Percentiles rank a stretch among this genome's conserved stretches.
phyloP scores from a whole-genome alignment of 2,329 filamentous ascomycete genomes.

The Colletotrichum falcatum region DNA sequence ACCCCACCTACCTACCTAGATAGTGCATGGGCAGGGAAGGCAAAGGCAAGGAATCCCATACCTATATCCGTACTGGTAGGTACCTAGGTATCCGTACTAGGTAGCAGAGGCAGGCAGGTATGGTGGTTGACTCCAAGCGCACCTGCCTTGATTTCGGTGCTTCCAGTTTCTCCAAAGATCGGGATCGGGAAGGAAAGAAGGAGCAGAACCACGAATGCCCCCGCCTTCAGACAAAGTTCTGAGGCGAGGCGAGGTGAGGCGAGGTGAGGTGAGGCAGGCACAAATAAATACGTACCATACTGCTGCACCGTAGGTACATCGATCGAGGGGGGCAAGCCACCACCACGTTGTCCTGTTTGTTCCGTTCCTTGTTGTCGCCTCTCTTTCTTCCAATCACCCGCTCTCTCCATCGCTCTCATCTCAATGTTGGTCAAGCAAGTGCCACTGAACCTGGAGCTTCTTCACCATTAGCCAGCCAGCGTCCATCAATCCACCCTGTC shows the following conservation, averaged over 20 bases:
- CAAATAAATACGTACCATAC: background rate
- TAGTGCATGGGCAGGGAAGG: too few species aligned
- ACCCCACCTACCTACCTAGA: too few species aligned
- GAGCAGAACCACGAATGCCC: background rate
- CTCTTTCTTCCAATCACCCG: slow-evolving; percentile 1
- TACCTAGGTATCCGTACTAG: too few species aligned
- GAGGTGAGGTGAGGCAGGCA: background rate
- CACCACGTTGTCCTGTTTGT: slow-evolving; percentile 24
- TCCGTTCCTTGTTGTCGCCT: slow-evolving; percentile 1
- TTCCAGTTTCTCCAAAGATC: background rate
- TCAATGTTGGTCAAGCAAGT: slow-evolving; percentile 24
- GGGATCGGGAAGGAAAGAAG: background rate
- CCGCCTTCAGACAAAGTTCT: background rate
- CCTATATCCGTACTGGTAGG: too few species aligned
- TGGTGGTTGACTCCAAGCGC: too few species aligned
- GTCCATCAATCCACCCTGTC: background rate
- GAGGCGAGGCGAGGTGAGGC: background rate
- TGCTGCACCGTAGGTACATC: too few species aligned
- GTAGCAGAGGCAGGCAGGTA: background rate
- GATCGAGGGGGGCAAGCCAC: slow-evolving; percentile 19
- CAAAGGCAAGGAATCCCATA: background rate
- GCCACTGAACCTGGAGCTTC: slow-evolving; percentile 1
- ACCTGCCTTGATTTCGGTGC: background rate
- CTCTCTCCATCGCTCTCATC: background rate
- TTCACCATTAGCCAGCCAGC: background rate